phyloP scores from a whole-genome alignment of 495 filamentous ascomycete species.

The Daldinia caldariorum region DNA sequence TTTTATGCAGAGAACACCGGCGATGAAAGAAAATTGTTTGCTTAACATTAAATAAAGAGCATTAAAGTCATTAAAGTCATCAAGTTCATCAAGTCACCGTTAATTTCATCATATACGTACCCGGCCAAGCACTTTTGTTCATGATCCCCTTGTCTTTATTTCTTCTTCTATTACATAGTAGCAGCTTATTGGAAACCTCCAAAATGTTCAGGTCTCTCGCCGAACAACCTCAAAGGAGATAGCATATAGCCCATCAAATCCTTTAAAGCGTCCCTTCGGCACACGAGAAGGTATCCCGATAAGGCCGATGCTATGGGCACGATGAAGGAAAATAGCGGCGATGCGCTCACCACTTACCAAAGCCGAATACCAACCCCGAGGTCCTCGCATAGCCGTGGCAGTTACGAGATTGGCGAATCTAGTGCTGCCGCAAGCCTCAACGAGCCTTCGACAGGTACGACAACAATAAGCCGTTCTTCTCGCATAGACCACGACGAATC shows the following conservation, averaged over 20 bases:
- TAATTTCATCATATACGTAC: slow-evolving; percentile 16
- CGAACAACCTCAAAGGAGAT: slow-evolving; percentile 29
- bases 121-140: slow-evolving; percentile 9
- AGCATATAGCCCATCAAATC: slow-evolving; percentile 22
- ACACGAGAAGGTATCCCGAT: slow-evolving; percentile 23
- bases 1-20: not conserved
- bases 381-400: slow-evolving; percentile 45
- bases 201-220: slow-evolving; percentile 27
- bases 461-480: slow-evolving; percentile 31
- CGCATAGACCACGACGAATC: slow-evolving; percentile 39
- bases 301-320: slow-evolving; percentile 36
- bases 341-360: slow-evolving; percentile 26
- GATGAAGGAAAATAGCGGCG: slow-evolving; percentile 32
- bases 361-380: slow-evolving; percentile 38
- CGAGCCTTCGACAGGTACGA: slow-evolving; percentile 32
- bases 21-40: slow-evolving; percentile 1
- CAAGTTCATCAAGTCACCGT: too few species aligned
- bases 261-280: slow-evolving; percentile 9
- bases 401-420: slow-evolving; percentile 48
- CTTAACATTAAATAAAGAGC: slow-evolving; percentile 18
- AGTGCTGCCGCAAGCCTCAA: slow-evolving; percentile 34
- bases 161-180: too few species aligned
- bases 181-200: slow-evolving; percentile 4
- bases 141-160: slow-evolving; percentile 18
- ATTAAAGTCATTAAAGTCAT: slow-evolving; percentile 3